Base-by-base conservation (phyloP, 2,329 filamentous ascomycete genomes). In the Aspergillus amoenus region DNA sequence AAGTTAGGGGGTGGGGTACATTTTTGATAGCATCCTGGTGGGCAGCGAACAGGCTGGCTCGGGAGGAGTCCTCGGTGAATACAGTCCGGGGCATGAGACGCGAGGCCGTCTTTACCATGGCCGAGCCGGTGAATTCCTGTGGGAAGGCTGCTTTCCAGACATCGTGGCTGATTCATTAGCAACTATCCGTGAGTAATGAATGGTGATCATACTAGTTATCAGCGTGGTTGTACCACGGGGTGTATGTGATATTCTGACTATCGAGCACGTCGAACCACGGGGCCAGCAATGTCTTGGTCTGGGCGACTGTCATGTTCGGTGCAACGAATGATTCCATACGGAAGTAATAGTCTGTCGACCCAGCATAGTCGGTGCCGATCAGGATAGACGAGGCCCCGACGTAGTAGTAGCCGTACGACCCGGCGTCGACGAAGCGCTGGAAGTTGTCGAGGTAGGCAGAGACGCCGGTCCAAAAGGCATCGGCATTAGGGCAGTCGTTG, bases 291-390 rank as follows among this genome's bases (percentile, higher is more conserved):
- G 44, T 24, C 48, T 63, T 32, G 7, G 64, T 67, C 54, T 66
- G 54, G 1, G 59, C 17, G 24, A 68, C 44, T 11, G 47, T 61
- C 59, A 64, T 66, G n/a, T 66, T 63, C 0, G 63, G 64, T 0
- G 64, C 65, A 3, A 68, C 41, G 11, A 67, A 64, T 0, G 66
- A 68, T 18, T 65, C 48, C 59, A 67, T 68, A 32, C 66, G 62
- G 60, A 68, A 67, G 43, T 68, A 65, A 17, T 63, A 67, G 41
- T 67, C 61, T 4, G 59, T 64, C 3, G 57, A 57, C 2, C 65
- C 62, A 5, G 53, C 27, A 30, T 62, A 64, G 32, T 58, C 45
- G 1, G 61, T 64, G 6, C 65, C 64, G 13, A 55, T 50, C 45
- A 56, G 42, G 30, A 51, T 22, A 2, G 49, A 32, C 2, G 57